Percentiles rank a stretch among this genome's conserved stretches.
These are phyloP conservation scores for Schwanniomyces pseudopolymorphus DNA, from an alignment of 805 yeast species.

Conservation along the genomic window DNA sequence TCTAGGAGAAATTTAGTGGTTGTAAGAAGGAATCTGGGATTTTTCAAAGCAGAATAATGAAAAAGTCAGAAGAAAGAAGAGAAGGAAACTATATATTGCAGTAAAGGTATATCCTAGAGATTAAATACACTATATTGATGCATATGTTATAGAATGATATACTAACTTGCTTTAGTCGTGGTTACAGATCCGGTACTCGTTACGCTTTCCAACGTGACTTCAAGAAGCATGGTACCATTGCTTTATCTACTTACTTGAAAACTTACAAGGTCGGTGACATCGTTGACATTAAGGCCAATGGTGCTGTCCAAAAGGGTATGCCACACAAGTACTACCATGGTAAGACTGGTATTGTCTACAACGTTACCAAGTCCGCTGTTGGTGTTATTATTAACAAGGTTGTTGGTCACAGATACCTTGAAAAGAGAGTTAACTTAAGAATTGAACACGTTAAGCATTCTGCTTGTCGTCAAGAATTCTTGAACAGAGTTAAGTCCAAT, in stretches of 20 bases:
- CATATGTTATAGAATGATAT: conserved; percentile 3
- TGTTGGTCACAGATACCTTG: conserved; percentile 98
- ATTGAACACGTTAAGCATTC: conserved; percentile 99
- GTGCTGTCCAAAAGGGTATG: conserved; percentile 99
- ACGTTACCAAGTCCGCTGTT: conserved; percentile 97
- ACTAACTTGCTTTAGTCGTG: conserved; percentile 57
- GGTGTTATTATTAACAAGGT: conserved; percentile 98
- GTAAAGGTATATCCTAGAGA: background rate
- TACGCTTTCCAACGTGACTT: conserved; percentile 99
- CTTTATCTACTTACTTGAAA: conserved; percentile 96
- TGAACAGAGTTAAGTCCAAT: conserved; percentile 96
- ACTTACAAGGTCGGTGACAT: conserved; percentile 98
- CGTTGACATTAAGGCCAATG: conserved; percentile 99
- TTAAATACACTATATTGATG: background rate
- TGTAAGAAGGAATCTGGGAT: background rate
- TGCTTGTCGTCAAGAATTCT: conserved; percentile 98
- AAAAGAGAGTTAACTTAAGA: conserved; percentile 98
- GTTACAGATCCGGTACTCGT: conserved; percentile 99
- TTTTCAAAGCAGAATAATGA: background rate
- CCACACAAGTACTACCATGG: conserved; percentile 99
- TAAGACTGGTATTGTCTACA: conserved; percentile 98
- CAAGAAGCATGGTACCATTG: conserved; percentile 93
- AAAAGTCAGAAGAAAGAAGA: background rate
- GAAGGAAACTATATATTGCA: background rate
- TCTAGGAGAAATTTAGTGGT: background rate